Base-by-base conservation (phyloP, 2,329 filamentous ascomycete species). In the Pleurostoma richardsiae region DNA sequence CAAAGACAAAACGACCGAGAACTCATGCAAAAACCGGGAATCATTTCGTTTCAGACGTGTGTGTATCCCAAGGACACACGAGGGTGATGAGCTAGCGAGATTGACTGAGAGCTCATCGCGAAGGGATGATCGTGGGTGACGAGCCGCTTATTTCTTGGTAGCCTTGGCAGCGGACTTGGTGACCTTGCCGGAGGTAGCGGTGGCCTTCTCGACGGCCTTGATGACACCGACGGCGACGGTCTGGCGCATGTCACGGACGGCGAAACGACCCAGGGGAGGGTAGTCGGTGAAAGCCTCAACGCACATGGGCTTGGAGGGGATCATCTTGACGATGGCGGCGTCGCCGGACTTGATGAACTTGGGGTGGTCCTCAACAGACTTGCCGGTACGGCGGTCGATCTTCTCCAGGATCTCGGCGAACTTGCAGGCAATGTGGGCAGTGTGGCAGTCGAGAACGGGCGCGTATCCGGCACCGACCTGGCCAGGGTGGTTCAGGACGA, bases 331-430 rank as follows among this genome's bases (percentile, higher is more conserved):
- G 80, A 99, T 99, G 76, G 92, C 92, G 63, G 94, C 92, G 76
- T 99, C 94, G 87, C 94, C 94, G 68, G 92, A 96, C 90, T 99
- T 99, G 89, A 99, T 91, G 86, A 96, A 97, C 88, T 99, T 99
- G 79, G 94, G 94, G 69, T 69, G 72, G 73, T 80, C 70, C 79
- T 99, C 94, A 69, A 89, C 83, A 61, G 91, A 88, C 86, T 99
- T 99, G 75, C 94, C 94, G 72, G 94, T 96, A 90, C 94, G 94
- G 79, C 94, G 91, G 76, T 99, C 94, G 69, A 99, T 99, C 92
- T 99, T 99, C 89, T 97, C 90, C 61, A 92, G 82, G 69, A 99
- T 86, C 88, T 97, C 94, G 67, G 89, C 76, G 85, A 99, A 99
- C 89, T 97, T 97, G 94, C 94, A 99, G 69, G 94, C 94, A 85